These are phyloP conservation scores for Pseudogymnoascus sp. DNA, from an alignment of 2,329 filamentous ascomycete genomes.

Conservation along the genomic window DNA sequence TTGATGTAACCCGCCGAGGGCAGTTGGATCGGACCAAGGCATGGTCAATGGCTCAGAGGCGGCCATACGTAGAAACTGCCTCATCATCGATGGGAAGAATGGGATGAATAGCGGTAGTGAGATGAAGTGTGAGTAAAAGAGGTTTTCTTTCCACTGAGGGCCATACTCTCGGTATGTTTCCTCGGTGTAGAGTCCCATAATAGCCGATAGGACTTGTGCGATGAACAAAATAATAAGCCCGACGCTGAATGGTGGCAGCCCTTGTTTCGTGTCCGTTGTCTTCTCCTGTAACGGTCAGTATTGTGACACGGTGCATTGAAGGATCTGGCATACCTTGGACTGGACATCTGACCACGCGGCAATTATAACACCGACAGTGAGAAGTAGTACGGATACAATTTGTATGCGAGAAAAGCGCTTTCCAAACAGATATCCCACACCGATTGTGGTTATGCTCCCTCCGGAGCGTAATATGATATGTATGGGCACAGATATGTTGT, in stretches of 20 bases:
- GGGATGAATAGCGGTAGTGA: slow-evolving; percentile 71
- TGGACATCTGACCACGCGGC: slow-evolving; percentile 86
- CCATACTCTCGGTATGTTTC: slow-evolving; percentile 80
- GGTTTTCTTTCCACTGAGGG: slow-evolving; percentile 87
- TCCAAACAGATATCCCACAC: slow-evolving; percentile 79
- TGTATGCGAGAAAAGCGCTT: slow-evolving; percentile 78
- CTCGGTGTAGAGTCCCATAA: slow-evolving; percentile 94
- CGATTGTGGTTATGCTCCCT: slow-evolving; percentile 91
- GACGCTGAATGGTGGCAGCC: slow-evolving; percentile 47
- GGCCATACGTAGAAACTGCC: slow-evolving; percentile 57
- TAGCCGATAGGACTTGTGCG: slow-evolving; percentile 82
- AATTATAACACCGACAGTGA: slow-evolving; percentile 79
- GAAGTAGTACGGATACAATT: slow-evolving; percentile 68
- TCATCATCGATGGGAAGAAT: slow-evolving; percentile 57
- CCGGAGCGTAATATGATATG: slow-evolving; percentile 95
- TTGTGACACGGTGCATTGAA: slow-evolving; percentile 3
- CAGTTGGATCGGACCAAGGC: slow-evolving; percentile 23
- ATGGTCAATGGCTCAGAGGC: slow-evolving; percentile 54
- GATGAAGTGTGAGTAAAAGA: slow-evolving; percentile 83
- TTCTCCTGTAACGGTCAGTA: slow-evolving; percentile 7
- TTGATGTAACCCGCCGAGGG: slow-evolving; percentile 28
- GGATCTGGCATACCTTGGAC: slow-evolving; percentile 57
- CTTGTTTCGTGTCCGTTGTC: slow-evolving; percentile 20
- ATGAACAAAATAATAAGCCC: slow-evolving; percentile 79
- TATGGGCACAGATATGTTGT: slow-evolving; percentile 90